These are phyloP conservation scores for Thielaviopsis ethacetica DNA, from an alignment of 2,329 filamentous ascomycete species.

Conservation along the genomic window DNA sequence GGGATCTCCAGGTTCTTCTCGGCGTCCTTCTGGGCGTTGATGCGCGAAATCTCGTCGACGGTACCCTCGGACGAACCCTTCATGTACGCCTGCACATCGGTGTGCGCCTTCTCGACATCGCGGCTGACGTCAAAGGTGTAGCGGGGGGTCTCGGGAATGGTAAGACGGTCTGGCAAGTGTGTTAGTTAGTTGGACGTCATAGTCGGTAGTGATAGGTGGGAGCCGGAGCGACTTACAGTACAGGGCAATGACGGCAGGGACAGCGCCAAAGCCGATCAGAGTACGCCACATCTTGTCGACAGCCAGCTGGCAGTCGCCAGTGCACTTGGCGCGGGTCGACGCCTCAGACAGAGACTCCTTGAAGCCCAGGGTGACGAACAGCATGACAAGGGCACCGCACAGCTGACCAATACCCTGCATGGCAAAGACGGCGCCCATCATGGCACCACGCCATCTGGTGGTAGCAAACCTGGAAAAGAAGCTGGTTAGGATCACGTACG, in stretches of 20 bases:
- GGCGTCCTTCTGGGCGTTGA: slow-evolving; percentile 36
- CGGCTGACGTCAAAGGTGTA: slow-evolving; percentile 73
- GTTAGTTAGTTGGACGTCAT: background rate
- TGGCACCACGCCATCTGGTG: slow-evolving; percentile 70
- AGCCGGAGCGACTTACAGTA: slow-evolving; percentile 35
- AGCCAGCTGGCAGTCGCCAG: slow-evolving; percentile 19
- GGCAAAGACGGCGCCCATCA: slow-evolving; percentile 76
- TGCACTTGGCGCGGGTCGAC: slow-evolving; percentile 36
- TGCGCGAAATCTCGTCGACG: slow-evolving; percentile 51
- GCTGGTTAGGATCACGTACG: background rate
- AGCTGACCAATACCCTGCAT: slow-evolving; percentile 80
- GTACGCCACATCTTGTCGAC: slow-evolving; percentile 82
- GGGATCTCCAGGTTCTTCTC: slow-evolving; percentile 41
- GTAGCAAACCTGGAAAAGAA: slow-evolving; percentile 39
- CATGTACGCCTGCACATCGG: slow-evolving; percentile 62
- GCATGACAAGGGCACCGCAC: slow-evolving; percentile 54
- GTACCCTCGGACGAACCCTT: slow-evolving; percentile 43
- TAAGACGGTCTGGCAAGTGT: slow-evolving; percentile 38
- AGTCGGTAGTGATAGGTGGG: slow-evolving; percentile 1
- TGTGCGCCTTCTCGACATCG: slow-evolving; percentile 57
- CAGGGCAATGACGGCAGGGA: slow-evolving; percentile 65
- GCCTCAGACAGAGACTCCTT: slow-evolving; percentile 42
- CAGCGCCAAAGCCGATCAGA: slow-evolving; percentile 64
- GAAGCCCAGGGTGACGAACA: slow-evolving; percentile 60
- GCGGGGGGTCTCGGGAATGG: slow-evolving; percentile 74